Base-by-base conservation (phyloP, 768 basidiomycete genomes). In the Clitopilus passeckerianus region DNA sequence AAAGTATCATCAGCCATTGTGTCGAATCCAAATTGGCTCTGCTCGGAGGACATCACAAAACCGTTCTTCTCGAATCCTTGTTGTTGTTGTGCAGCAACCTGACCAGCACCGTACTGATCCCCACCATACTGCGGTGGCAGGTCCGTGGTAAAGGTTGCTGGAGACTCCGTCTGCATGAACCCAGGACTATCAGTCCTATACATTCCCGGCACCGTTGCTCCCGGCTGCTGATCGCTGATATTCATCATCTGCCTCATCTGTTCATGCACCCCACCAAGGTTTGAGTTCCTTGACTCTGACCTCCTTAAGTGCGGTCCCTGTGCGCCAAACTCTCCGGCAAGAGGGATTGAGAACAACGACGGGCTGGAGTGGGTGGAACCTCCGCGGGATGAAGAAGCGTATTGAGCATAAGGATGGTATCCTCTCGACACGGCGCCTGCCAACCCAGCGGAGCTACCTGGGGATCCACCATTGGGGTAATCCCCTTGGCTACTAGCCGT, bases 331-430 rank as follows among this genome's bases (percentile, higher is more conserved):
- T 71, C 77, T 0, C 59, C 68, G 24, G 68, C 71, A 41, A 80
- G 69, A 2, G 76, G 75, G 7, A 80, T 63, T 22, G 72, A 64
- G 62, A 75, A 76, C 54, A 74, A 71, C 61, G 75, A 75, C 16
- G 80, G 79, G 59, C 81, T 81, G 46, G 77, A 79, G 56, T 78
- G 77, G 2, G 78, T 73, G 56, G 77, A 80, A 20, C 74, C 71
- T 5, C 73, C 64, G 20, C 78, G 64, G 16, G 77, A 75, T 23
- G 72, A 71, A 4, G 70, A 66, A 37, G 70, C 69, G 56, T 78
- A 79, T 56, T 68, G 64, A 10, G 78, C 81, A 56, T 86, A 86
- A 20, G 87, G 79, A 67, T 87, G 83, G 63, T 86, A 83, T 53
- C 81, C 79, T 56, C 85, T 75, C 60, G 71, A 64, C 65, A 72